Base-by-base conservation (phyloP, 2,329 filamentous ascomycete genomes). In the Fusarium sp. region DNA sequence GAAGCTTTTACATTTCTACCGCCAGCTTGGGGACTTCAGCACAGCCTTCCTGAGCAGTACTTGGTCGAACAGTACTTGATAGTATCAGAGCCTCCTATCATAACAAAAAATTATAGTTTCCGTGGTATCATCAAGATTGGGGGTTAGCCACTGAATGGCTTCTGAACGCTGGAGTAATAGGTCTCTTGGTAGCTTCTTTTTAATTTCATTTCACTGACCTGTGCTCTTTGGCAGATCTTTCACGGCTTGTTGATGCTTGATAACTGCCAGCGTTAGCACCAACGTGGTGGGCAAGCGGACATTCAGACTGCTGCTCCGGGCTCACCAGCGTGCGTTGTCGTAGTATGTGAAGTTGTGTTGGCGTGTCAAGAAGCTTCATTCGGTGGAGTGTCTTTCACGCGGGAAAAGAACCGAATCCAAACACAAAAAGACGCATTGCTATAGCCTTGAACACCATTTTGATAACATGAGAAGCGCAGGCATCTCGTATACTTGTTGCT, bases 111-210 rank as follows among this genome's bases (percentile, higher is more conserved):
- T 18, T 20, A 24, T 5, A 24, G 9, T 24, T 35, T 24, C 12
- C 3, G 31, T 24, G n/a, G 17, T 35, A 15, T 51, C n/a, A 20
- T 20, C 14, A 35, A 49, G 22, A 8, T 33, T 33, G 33, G 33
- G 33, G 13, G 12, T 33, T 33, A 10, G 33, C 33, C 12, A 14
- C 33, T 33, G 33, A 14, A 33, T 33, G 33, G 5, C 33, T 33
- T 33, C 12, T 33, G 31, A 33, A 14, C 31, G 31, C 31, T 10
- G 24, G 18, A 24, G 15, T 5, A 4, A n/a, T 17, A 28, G 12
- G n/a, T 20, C 7, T 26, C 8, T 8, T 3, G 13, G 9, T 20
- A 20, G 9, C 17, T 13, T 35, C n/a, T 20, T 10, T 0, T 6
- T 24, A 8, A 26, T 26, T 24, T 36, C 13, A 24, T 35, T 10